Base-by-base conservation (phyloP, 345 rosid genomes). In the Eucalyptus marginata region DNA sequence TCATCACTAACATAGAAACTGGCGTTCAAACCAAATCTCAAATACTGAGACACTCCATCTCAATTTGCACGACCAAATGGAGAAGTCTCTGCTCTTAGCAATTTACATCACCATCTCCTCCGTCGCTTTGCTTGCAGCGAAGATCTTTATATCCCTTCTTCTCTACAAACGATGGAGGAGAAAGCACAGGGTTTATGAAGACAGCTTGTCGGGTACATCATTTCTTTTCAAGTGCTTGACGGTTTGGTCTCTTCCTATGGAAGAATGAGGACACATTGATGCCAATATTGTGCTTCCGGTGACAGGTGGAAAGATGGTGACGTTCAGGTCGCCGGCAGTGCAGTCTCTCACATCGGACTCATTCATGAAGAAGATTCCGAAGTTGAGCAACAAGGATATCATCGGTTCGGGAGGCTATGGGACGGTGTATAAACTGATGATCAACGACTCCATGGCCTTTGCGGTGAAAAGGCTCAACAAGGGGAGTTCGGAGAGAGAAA, bases 341-440 rank as follows among this genome's bases (percentile, higher is more conserved):
- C 94, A 91, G 83, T 94, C 97, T 85, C 89, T 96, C 13, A 91
- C 93, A 29, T 91, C 96, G 1, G 93, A 95, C 27, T 88, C 92
- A 84, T 87, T 97, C 88, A 86, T 96, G 91, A 93, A 95, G 94
- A 95, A 93, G 91, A 93, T 94, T 40, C 89, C 92, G 80, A 96
- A 96, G 88, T 51, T 95, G 89, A 95, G 91, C 90, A 95, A 90
- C 94, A 94, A 94, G 90, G 99, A 96, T 93, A 93, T 96, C 87
- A 94, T 96, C 29, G 99, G 99, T 3, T 93, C 94, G 2, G 99
- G 98, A 54, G 98, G 98, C 33, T 93, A 89, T 3, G 99, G 99
- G 81, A 96, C 96, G 5, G 99, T 97, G 49, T 95, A 96, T 90
- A 93, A 87, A 89, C 89, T 95, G 94, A 88, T 56, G 27, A 88